A percentile compares a stretch with the other conserved stretches of the same genome.
Conservation (phyloP, 495 filamentous ascomycete genomes). For the Thozetella sp. region DNA sequence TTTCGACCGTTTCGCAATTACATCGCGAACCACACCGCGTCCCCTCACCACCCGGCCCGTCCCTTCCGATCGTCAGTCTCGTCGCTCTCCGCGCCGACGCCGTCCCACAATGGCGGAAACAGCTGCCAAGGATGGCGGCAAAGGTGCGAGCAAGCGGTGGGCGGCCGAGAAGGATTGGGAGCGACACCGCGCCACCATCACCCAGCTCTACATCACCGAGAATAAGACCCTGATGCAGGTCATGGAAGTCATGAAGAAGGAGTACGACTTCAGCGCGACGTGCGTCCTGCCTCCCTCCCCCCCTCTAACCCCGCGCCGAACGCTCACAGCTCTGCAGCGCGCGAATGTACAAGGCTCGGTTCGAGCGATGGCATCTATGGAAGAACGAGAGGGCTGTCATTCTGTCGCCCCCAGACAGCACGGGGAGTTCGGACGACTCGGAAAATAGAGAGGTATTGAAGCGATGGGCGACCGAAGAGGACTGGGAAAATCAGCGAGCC, state of each 20-base stretch:
- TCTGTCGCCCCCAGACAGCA: slow-evolving; percentile 5
- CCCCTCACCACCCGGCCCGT: no score
- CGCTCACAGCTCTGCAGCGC: background rate
- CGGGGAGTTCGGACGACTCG: background rate
- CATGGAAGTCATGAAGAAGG: slow-evolving; percentile 22
- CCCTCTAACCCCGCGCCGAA: background rate
- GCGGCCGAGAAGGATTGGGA: slow-evolving; percentile 21
- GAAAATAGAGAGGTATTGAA: slow-evolving; percentile 7
- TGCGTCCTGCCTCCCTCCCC: slow-evolving; percentile 5
- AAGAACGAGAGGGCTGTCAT: slow-evolving; percentile 3
- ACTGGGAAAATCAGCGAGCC: background rate
- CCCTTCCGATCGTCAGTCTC: background rate
- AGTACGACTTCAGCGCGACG: slow-evolving; percentile 24
- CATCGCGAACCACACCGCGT: no score
- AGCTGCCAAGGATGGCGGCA: slow-evolving; percentile 1
- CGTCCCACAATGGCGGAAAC: background rate
- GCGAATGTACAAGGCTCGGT: slow-evolving; percentile 8
- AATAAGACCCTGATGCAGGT: slow-evolving; percentile 26
- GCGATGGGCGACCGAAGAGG: slow-evolving; percentile 1
- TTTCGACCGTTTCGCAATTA: no score
- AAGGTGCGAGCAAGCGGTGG: slow-evolving; percentile 11
- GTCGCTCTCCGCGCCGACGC: background rate
- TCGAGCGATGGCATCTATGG: background rate
- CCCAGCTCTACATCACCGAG: slow-evolving; percentile 17
- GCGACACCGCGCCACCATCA: slow-evolving; percentile 21